These are phyloP conservation scores for Radiomyces spectabilis DNA, from an alignment of 192 early-diverging fungal species.

Conservation along the genomic window DNA sequence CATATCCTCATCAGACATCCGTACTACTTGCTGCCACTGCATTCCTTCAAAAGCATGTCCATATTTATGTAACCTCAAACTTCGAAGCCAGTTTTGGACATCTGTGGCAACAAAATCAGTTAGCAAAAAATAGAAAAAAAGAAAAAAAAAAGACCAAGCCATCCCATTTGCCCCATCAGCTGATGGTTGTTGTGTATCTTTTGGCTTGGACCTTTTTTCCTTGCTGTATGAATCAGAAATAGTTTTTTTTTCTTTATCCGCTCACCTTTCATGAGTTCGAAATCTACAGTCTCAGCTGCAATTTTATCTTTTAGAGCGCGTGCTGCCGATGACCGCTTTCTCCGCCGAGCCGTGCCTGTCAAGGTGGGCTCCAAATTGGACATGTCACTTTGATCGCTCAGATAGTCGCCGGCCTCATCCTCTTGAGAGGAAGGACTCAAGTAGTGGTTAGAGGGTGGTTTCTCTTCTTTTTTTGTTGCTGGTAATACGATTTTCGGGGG, in stretches of 20 bases:
- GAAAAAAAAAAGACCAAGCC: too few species aligned
- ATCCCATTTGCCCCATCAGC: too few species aligned
- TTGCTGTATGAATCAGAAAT: background rate
- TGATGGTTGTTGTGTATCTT: too few species aligned
- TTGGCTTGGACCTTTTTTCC: too few species aligned
- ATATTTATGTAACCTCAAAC: conserved; percentile 28
- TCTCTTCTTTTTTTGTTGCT: too few species aligned
- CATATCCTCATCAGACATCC: conserved; percentile 24
- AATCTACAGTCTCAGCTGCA: conserved; percentile 28
- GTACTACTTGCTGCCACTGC: conserved; percentile 21
- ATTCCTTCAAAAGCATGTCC: conserved; percentile 24
- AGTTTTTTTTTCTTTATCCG: background rate
- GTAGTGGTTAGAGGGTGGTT: too few species aligned
- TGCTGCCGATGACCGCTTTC: conserved; percentile 25
- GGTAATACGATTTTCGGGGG: too few species aligned
- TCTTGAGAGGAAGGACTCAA: too few species aligned
- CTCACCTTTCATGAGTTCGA: conserved; percentile 25
- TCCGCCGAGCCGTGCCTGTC: conserved; percentile 19
- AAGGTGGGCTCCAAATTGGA: background rate
- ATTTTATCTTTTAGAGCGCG: conserved; percentile 27
- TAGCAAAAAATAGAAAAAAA: too few species aligned
- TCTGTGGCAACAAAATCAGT: conserved; percentile 2
- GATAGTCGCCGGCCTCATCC: conserved; percentile 1
- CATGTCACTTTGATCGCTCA: conserved; percentile 6
- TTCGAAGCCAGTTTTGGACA: conserved; percentile 27